phyloP scores from a whole-genome alignment of 2,329 filamentous ascomycete genomes.

The Gnomoniopsis sp. region DNA sequence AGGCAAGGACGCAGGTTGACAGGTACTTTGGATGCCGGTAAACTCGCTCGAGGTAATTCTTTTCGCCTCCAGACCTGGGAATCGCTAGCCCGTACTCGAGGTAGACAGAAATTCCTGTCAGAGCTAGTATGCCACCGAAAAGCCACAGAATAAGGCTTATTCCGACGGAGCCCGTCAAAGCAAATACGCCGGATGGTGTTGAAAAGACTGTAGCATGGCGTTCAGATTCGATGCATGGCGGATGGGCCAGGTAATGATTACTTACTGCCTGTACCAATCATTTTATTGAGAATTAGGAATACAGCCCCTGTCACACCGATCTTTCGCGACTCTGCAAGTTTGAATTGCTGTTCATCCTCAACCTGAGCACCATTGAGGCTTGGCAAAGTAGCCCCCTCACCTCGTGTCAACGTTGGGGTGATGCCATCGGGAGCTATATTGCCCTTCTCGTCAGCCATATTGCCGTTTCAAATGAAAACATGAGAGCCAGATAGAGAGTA shows the following conservation, averaged over 20 bases:
- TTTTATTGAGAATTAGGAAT: conserved; percentile 55
- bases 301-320: conserved; percentile 51
- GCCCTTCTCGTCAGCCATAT: conserved; percentile 1
- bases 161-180: conserved; percentile 49
- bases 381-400: not conserved
- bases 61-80: conserved; percentile 60
- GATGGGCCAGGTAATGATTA: conserved; percentile 1
- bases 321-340: conserved; percentile 40
- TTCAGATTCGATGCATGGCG: not conserved
- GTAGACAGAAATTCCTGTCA: conserved; percentile 58
- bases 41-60: conserved; percentile 64
- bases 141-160: conserved; percentile 36
- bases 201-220: conserved; percentile 39
- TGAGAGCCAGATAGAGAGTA: no score
- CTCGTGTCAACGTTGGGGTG: not conserved
- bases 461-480: not conserved
- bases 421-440: not conserved
- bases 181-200: conserved; percentile 50
- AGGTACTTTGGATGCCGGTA: conserved; percentile 57
- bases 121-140: conserved; percentile 48
- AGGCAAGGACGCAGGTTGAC: conserved; percentile 55
- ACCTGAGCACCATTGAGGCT: not conserved
- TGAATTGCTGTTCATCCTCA: conserved; percentile 29
- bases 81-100: conserved; percentile 62
- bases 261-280: conserved; percentile 57